Conservation (phyloP, 768 basidiomycete species). For the Tylopilus plumbeoviolaceoides region DNA sequence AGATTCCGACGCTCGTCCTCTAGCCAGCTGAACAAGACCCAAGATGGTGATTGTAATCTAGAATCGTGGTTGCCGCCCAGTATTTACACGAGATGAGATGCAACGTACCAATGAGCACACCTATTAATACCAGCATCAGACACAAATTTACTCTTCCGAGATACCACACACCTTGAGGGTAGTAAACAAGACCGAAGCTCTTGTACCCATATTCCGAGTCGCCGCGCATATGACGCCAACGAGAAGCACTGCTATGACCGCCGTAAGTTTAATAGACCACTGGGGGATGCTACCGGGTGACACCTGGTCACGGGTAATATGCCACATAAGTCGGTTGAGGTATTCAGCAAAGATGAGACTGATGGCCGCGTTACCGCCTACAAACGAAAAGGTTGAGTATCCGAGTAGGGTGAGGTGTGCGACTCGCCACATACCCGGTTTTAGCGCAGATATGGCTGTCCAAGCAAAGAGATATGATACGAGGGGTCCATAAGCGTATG, state of each 20-base stretch:
- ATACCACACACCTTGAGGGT: slow-evolving; percentile 61
- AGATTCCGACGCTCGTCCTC: slow-evolving; percentile 68
- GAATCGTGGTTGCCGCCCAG: background rate
- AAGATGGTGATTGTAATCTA: slow-evolving; percentile 71
- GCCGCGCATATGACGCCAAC: slow-evolving; percentile 79
- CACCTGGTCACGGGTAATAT: slow-evolving; percentile 62
- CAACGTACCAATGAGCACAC: slow-evolving; percentile 59
- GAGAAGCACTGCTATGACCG: slow-evolving; percentile 62
- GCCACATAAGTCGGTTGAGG: slow-evolving; percentile 83
- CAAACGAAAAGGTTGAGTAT: slow-evolving; percentile 1
- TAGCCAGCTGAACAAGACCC: slow-evolving; percentile 70
- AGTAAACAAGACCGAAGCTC: slow-evolving; percentile 85
- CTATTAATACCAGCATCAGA: slow-evolving; percentile 31
- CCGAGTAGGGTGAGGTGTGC: background rate
- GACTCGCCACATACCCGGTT: slow-evolving; percentile 55
- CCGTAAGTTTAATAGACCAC: slow-evolving; percentile 90
- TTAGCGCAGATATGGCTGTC: slow-evolving; percentile 87
- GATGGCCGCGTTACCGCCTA: slow-evolving; percentile 78
- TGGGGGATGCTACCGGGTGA: slow-evolving; percentile 79
- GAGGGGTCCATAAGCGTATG: slow-evolving; percentile 84
- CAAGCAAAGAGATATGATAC: slow-evolving; percentile 91
- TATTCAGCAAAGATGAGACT: slow-evolving; percentile 92
- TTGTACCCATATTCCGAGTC: slow-evolving; percentile 72
- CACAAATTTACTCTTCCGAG: slow-evolving; percentile 1
- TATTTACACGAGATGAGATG: background rate